Percentiles rank a stretch among this genome's conserved stretches.
These are phyloP conservation scores for Aspergillus nidulans DNA, from an alignment of 495 filamentous ascomycete species.

Conservation along the genomic window DNA sequence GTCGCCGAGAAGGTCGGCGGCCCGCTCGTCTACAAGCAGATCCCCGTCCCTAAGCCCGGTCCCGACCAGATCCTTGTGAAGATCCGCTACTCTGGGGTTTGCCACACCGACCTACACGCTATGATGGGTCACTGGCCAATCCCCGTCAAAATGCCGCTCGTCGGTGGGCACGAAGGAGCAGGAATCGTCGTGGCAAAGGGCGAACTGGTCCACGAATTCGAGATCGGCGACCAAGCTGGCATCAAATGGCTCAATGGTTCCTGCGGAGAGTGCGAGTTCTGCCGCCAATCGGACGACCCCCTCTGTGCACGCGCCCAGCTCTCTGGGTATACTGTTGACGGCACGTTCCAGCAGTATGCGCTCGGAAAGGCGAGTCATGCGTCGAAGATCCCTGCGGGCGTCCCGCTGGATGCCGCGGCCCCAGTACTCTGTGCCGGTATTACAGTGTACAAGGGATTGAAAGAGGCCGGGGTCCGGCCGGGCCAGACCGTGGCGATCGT, in stretches of 20 bases:
- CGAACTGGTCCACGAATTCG: constrained; percentile 62
- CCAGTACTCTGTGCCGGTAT: constrained; percentile 15
- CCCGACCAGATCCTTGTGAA: constrained; percentile 88
- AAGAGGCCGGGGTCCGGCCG: constrained; percentile 9
- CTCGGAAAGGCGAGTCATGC: constrained; percentile 13
- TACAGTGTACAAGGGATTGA: constrained; percentile 17
- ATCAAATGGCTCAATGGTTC: constrained; percentile 90
- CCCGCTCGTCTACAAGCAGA: constrained; percentile 73
- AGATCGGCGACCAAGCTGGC: constrained; percentile 78
- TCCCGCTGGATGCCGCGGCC: constrained; percentile 11
- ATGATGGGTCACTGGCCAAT: constrained; percentile 88
- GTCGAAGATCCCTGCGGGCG: constrained; percentile 1
- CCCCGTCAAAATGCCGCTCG: constrained; percentile 69
- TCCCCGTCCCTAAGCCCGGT: constrained; percentile 71
- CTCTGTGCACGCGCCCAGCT: constrained; percentile 9
- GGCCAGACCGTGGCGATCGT: constrained; percentile 55
- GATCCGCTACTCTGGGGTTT: constrained; percentile 89
- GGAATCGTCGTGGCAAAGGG: constrained; percentile 80
- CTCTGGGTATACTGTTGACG: constrained; percentile 15
- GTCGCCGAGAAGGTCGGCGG: constrained; percentile 75
- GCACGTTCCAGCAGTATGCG: constrained; percentile 19
- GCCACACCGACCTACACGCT: constrained; percentile 85
- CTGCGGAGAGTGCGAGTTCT: constrained; percentile 47
- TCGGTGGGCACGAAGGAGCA: constrained; percentile 92
- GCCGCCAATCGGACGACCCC: neutral